Evolutionary conservation across 371 early-diverging fungal genomes (phyloP).

Genomic region (Mucor lusitanicus): DNA sequence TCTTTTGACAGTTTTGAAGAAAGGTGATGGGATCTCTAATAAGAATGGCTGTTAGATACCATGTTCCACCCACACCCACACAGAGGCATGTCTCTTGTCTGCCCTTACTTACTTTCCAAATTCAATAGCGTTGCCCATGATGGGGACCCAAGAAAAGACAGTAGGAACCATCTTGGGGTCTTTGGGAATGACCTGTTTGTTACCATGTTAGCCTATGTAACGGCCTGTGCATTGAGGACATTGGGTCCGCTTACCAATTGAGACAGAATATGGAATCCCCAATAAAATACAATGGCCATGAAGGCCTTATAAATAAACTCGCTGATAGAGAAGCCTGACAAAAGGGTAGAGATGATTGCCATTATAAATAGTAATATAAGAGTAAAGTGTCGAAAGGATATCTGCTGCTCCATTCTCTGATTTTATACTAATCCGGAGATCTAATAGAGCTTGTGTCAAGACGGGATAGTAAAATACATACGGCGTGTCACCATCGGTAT

Average conservation of each 20-base stretch:
- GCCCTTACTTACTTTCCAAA: constrained; percentile 71
- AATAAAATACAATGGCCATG: constrained; percentile 29
- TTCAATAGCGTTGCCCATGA: constrained; percentile 84
- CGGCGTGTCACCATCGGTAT: constrained; percentile 3
- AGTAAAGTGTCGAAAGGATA: neutral
- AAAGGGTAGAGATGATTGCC: constrained; percentile 28
- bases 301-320: constrained; percentile 32
- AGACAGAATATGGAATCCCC: constrained; percentile 43
- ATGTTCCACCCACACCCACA: neutral
- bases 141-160: constrained; percentile 86
- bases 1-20: constrained; percentile 62
- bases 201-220: neutral
- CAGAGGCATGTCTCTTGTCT: neutral
- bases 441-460: constrained; percentile 8
- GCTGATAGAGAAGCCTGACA: constrained; percentile 5
- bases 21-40: constrained; percentile 81
- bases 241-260: constrained; percentile 34
- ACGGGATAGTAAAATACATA: neutral
- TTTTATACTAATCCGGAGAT: neutral
- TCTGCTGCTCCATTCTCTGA: neutral
- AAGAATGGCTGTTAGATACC: neutral
- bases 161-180: constrained; percentile 78
- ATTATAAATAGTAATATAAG: constrained; percentile 12
- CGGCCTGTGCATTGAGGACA: neutral
- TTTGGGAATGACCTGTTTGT: constrained; percentile 40